Evolutionary conservation across 768 basidiomycete genomes (phyloP), one percentile per base, ranked within the genome.

Genomic region (Amanita inopinata): DNA sequence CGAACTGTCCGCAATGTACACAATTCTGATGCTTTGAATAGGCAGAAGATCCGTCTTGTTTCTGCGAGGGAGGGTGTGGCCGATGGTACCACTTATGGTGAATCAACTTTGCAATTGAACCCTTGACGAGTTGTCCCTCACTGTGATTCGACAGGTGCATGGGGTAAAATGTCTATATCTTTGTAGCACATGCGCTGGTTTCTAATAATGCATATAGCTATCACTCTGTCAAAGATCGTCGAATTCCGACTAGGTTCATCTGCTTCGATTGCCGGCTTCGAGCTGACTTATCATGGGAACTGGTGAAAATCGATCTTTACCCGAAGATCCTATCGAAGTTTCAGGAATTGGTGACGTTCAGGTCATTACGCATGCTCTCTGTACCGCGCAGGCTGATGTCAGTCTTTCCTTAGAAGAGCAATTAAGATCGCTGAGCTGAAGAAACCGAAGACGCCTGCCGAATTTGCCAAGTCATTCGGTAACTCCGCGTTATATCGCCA

Each of bases 51-150:
- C 66, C 71, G 17, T 53, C 50, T 20, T 70, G 75, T 43, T 68
- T 74, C 43, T 90, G 86, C 52, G 83, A 88, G 46, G 78, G 76
- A 6, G 74, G 68, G n/a, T 88, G 87, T 58, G 65, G 65, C 12
- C 71, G 64, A 45, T 87, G 84, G 84, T 81, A 73, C 54, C 87
- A 90, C 56, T 51, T 78, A 32, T 90, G 86, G 86, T 86, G 42
- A 5, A 5, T 22, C 15, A 15, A n/a, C 18, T 30, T 7, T 37
- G n/a, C n/a, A n/a, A n/a, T n/a, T n/a, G n/a, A n/a, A n/a, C n/a
- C n/a, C n/a, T n/a, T n/a, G n/a, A n/a, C n/a, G n/a, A 6, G 0
- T 15, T 22, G 6, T 10, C 22, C 12, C 6, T 31, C 23, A 25
- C 28, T 38, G 32, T 37, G 32, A 20, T 24, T 30, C 40, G 34